Percentiles rank a stretch among this genome's conserved stretches.
These are phyloP conservation scores for Aureobasidium sp. DNA, from an alignment of 2,329 filamentous ascomycete species.

Conservation along the genomic window DNA sequence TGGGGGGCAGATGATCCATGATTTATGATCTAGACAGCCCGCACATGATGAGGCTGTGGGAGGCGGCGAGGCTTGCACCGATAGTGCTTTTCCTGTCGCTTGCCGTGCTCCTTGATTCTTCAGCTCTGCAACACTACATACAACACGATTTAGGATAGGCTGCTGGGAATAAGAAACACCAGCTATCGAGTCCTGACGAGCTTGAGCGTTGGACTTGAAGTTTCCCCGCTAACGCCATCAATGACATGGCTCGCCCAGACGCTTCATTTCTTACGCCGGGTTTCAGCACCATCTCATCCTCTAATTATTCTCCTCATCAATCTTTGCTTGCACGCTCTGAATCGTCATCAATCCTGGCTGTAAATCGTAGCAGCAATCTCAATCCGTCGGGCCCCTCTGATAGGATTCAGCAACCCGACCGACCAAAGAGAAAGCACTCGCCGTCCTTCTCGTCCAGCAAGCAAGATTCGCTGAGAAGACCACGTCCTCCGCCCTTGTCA, in stretches of 20 bases:
- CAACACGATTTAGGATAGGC: background rate
- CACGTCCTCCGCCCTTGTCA: conserved; percentile 19
- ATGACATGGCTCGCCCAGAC: conserved; percentile 11
- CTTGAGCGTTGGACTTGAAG: conserved; percentile 7
- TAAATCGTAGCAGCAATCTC: conserved; percentile 4
- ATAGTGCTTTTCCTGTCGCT: background rate
- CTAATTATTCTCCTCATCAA: background rate
- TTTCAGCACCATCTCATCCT: conserved; percentile 4
- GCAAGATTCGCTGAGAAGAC: conserved; percentile 14
- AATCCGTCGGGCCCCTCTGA: conserved; percentile 6
- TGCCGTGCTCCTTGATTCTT: background rate
- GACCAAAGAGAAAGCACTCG: conserved; percentile 9
- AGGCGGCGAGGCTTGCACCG: background rate
- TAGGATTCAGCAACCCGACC: conserved; percentile 1
- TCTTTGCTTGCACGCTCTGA: background rate
- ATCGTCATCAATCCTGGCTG: conserved; percentile 11
- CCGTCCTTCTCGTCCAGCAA: conserved; percentile 1
- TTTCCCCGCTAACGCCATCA: conserved; percentile 9
- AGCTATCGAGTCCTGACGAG: background rate
- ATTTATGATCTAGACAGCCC: background rate
- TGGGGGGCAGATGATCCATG: conserved; percentile 1
- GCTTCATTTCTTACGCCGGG: conserved; percentile 5
- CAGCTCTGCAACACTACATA: background rate
- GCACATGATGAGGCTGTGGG: conserved; percentile 5
- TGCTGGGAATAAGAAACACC: background rate